Conservation (phyloP, 345 rosid genomes). For the Syzygium aqueum region DNA sequence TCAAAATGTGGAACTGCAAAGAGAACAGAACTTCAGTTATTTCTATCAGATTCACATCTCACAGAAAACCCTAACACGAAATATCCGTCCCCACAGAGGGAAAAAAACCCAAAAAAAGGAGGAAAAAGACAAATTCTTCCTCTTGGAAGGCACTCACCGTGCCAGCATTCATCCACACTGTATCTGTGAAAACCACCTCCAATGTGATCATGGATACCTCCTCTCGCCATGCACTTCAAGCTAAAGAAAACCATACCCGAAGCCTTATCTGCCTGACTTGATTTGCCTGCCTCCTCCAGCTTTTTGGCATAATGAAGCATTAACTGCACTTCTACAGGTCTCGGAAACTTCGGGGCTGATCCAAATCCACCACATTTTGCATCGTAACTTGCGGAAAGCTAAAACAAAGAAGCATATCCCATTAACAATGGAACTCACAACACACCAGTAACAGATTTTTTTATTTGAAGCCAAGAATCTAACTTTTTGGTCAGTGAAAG, state of each 20-base stretch:
- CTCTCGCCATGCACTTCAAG: slow-evolving; percentile 85
- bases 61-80: not conserved
- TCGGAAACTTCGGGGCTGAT: slow-evolving; percentile 91
- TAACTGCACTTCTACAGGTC: slow-evolving; percentile 90
- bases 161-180: slow-evolving; percentile 96
- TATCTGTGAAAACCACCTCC: slow-evolving; percentile 98
- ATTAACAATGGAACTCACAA: not conserved
- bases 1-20: slow-evolving; percentile 97
- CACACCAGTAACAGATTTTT: not conserved
- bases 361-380: slow-evolving; percentile 80
- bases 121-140: not conserved
- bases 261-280: slow-evolving; percentile 32
- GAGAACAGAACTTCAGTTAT: not conserved
- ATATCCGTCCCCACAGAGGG: not conserved
- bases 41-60: not conserved
- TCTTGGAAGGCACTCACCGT: slow-evolving; percentile 41
- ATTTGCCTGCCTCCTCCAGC: slow-evolving; percentile 49
- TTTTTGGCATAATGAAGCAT: slow-evolving; percentile 74
- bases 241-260: slow-evolving; percentile 60
- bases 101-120: not conserved
- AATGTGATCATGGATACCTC: slow-evolving; percentile 92
- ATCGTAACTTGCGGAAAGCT: slow-evolving; percentile 80
- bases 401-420: slow-evolving; percentile 2
- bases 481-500: not conserved
- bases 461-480: not conserved